These are phyloP conservation scores for Bathelium albidoporum DNA, from an alignment of 495 filamentous ascomycete genomes.

Conservation along the genomic window DNA sequence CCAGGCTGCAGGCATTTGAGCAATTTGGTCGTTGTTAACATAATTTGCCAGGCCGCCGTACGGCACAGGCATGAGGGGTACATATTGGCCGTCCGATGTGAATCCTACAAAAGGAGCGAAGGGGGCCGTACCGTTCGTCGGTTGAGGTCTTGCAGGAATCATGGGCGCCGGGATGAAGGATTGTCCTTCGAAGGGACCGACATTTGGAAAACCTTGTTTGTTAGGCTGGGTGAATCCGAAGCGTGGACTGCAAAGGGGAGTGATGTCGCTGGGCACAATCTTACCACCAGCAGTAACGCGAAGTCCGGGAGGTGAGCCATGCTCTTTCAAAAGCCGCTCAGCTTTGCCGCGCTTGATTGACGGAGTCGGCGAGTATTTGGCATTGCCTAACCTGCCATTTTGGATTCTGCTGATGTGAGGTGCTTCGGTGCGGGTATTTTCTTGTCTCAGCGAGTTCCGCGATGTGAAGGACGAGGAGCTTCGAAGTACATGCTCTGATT, in stretches of 20 bases:
- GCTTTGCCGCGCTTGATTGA: slow-evolving; percentile 32
- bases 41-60: background rate
- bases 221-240: slow-evolving; percentile 15
- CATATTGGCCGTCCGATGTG: background rate
- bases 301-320: slow-evolving; percentile 49
- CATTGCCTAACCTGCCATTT: background rate
- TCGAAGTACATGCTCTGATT: slow-evolving; percentile 21
- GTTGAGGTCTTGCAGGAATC: background rate
- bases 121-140: background rate
- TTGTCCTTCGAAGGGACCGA: background rate
- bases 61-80: background rate
- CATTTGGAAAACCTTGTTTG: background rate
- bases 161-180: background rate
- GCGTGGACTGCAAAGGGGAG: slow-evolving; percentile 26
- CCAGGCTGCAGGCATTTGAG: background rate
- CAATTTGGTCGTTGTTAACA: background rate
- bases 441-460: slow-evolving; percentile 5
- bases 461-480: slow-evolving; percentile 20
- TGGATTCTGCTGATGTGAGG: background rate
- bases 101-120: background rate
- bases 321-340: slow-evolving; percentile 43
- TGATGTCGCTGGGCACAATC: slow-evolving; percentile 44
- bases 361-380: slow-evolving; percentile 26
- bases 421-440: background rate
- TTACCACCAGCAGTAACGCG: slow-evolving; percentile 57